Base-by-base conservation (phyloP, 768 basidiomycete species). In the Sporobolomyces roseus region DNA sequence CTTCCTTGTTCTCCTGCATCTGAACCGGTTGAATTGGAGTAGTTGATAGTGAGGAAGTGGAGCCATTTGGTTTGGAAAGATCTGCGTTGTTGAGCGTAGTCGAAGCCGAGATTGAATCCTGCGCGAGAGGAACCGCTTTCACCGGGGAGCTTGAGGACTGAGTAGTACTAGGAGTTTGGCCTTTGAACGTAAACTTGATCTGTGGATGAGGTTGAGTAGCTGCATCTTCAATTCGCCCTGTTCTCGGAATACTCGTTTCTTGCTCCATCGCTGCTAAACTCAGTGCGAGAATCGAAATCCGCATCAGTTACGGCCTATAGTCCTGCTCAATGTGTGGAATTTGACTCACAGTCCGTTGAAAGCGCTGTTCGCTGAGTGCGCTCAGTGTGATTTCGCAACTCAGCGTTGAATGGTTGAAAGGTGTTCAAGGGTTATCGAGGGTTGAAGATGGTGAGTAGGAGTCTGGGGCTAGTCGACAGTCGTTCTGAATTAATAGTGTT, bases 141-240 rank as follows among this genome's bases (percentile, higher is more conserved):
- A n/a, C n/a, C n/a, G n/a, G n/a, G n/a, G 54, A 12, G 33, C 35
- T 55, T 30, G 33, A 21, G 17, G 52, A n/a, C n/a, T n/a, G 52
- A 10, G 32, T 19, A 17, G 10, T 27, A n/a, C 35, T 5, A 23
- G 35, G 35, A 23, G 36, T 19, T 23, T 36, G 23, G 5, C 35
- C 54, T 23, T 38, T 55, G 33, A 55, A 55, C 4, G 54, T 55
- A 25, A 55, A 55, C 54, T 55, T 55, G 54, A 55, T 35, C 5
- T 36, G 35, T 36, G 36, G 54, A 3, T 27, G 7, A 5, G 38
- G 41, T 17, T 43, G 56, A 58, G 56, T 29, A 29, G 56, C 21
- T 38, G 56, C 56, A 58, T 45, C 56, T 30, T 58, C 56, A 27
- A 14, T 38, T 45, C 23, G 17, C 29, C 4, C 29, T 45, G 41